A percentile compares a stretch with the other conserved stretches of the same genome.
These are phyloP conservation scores for Quercus lobata DNA, from an alignment of 331 rosid genomes.

Conservation along the genomic window DNA sequence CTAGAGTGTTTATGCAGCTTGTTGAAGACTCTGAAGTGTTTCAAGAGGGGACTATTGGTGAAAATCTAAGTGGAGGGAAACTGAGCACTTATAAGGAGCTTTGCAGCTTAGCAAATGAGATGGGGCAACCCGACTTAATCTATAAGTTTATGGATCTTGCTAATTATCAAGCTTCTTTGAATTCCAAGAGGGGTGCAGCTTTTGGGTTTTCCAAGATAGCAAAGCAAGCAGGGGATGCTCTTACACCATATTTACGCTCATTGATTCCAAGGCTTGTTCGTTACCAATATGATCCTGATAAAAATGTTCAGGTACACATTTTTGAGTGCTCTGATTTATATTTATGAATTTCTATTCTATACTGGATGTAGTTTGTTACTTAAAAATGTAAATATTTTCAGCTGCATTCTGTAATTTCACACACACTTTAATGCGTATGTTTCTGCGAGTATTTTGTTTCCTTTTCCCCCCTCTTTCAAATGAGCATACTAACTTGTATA, in stretches of 20 bases:
- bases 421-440: neutral
- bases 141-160: slow-evolving; percentile 99
- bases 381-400: neutral
- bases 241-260: slow-evolving; percentile 69
- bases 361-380: neutral
- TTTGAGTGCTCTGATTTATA: neutral
- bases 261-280: slow-evolving; percentile 96
- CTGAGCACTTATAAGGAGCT: slow-evolving; percentile 92
- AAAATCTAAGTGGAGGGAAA: slow-evolving; percentile 81
- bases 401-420: neutral
- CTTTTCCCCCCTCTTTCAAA: neutral
- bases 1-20: slow-evolving; percentile 43
- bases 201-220: slow-evolving; percentile 99
- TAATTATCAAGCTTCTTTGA: slow-evolving; percentile 83
- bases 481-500: neutral
- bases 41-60: slow-evolving; percentile 89
- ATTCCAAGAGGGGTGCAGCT: slow-evolving; percentile 97
- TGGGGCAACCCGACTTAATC: slow-evolving; percentile 98
- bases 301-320: slow-evolving; percentile 86
- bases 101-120: slow-evolving; percentile 94
- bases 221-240: slow-evolving; percentile 93
- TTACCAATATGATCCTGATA: slow-evolving; percentile 97
- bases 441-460: neutral
- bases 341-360: neutral
- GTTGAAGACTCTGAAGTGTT: slow-evolving; percentile 96